Evolutionary conservation across 2,329 filamentous ascomycete species (phyloP).

Genomic region (Ceratocystis huliohia): DNA sequence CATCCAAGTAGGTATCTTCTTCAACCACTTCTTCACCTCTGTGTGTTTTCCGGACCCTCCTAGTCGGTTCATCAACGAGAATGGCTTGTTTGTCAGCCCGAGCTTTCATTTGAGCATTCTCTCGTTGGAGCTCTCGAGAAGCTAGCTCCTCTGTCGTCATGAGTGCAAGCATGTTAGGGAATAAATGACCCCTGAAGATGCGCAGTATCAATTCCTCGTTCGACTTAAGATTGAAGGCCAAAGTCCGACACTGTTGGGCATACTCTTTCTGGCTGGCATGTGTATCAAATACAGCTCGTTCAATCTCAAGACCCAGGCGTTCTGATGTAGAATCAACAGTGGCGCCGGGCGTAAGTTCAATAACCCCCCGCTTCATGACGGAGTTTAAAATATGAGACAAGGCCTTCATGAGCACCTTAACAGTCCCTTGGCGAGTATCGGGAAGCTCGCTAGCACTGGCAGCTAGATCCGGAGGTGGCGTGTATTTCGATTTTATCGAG

Average conservation of each 20-base stretch:
- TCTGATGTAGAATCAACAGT: slow-evolving; percentile 53
- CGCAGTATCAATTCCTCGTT: slow-evolving; percentile 67
- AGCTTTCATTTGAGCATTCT: slow-evolving; percentile 65
- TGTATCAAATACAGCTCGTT: slow-evolving; percentile 52
- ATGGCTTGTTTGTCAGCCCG: slow-evolving; percentile 74
- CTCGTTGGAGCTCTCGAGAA: slow-evolving; percentile 72
- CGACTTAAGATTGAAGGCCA: slow-evolving; percentile 78
- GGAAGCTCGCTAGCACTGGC: slow-evolving; percentile 44
- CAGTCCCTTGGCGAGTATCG: slow-evolving; percentile 52
- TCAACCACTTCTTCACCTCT: slow-evolving; percentile 90
- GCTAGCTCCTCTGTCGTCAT: slow-evolving; percentile 90
- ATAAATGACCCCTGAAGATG: slow-evolving; percentile 59
- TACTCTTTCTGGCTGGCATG: slow-evolving; percentile 43
- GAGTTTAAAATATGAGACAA: slow-evolving; percentile 53
- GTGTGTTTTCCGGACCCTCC: slow-evolving; percentile 76
- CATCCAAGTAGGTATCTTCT: slow-evolving; percentile 44
- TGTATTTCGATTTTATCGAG: slow-evolving; percentile 32
- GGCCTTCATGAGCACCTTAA: slow-evolving; percentile 56
- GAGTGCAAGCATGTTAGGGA: slow-evolving; percentile 62
- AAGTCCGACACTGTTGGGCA: slow-evolving; percentile 54
- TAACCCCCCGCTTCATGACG: slow-evolving; percentile 53
- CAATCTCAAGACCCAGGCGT: slow-evolving; percentile 63
- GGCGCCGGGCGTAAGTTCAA: slow-evolving; percentile 49
- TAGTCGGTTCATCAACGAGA: slow-evolving; percentile 60
- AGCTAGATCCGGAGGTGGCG: slow-evolving; percentile 40